A percentile compares a stretch with the other conserved stretches of the same genome.
Conservation (phyloP, 768 basidiomycete species). For the Russula sp. region DNA sequence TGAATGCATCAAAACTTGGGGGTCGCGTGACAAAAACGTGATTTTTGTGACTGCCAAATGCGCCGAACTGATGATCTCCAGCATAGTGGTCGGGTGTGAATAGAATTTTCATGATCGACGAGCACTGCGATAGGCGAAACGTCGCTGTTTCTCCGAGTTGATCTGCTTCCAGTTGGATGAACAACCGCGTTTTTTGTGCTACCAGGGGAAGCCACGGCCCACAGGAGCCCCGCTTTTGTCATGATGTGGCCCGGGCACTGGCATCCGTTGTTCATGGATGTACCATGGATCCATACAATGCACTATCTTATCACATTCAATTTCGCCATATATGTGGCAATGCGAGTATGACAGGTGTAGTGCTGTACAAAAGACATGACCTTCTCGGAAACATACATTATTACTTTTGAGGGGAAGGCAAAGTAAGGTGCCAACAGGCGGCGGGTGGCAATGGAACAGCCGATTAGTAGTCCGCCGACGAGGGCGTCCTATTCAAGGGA, state of each 20-base stretch:
- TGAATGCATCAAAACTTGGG: not conserved
- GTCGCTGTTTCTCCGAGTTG: not conserved
- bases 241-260: not conserved
- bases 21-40: not conserved
- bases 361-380: not conserved
- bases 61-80: not conserved
- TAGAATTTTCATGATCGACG: constrained; percentile 8
- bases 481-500: not conserved
- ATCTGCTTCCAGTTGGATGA: not conserved
- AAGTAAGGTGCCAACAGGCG: not conserved
- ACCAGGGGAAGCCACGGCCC: not conserved
- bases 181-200: not conserved
- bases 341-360: not conserved
- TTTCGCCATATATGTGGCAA: not conserved
- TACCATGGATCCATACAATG: too few relatives aligned
- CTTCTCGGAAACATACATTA: not conserved
- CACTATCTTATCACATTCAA: not conserved
- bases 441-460: not conserved
- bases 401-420: not conserved
- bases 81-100: not conserved
- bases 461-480: not conserved
- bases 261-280: not conserved
- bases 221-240: not conserved
- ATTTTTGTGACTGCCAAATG: not conserved
- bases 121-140: not conserved